phyloP scores from a whole-genome alignment of 257 asterid species.

The Dorcoceras hygrometricum region DNA sequence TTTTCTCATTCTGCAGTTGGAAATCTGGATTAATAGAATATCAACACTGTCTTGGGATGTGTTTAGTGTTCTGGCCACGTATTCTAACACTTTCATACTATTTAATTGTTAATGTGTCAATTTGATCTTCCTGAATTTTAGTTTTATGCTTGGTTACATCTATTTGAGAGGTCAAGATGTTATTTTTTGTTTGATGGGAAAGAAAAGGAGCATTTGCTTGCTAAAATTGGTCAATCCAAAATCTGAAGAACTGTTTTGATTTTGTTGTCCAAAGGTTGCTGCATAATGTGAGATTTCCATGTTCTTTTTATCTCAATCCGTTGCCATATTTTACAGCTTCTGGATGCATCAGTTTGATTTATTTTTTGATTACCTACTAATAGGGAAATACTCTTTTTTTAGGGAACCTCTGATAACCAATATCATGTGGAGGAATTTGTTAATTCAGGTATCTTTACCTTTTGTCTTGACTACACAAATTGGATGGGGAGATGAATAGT shows the following conservation, averaged over 20 bases:
- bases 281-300: constrained; percentile 4
- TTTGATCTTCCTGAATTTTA: neutral
- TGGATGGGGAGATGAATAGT: neutral
- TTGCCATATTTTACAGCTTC: neutral
- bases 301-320: constrained; percentile 1
- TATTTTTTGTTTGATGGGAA: neutral
- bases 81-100: neutral
- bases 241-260: neutral
- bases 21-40: neutral
- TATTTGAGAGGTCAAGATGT: neutral
- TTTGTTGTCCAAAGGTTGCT: neutral
- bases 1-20: neutral
- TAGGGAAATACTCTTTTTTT: constrained; percentile 23
- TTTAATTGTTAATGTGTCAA: neutral
- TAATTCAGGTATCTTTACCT: constrained; percentile 62
- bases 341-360: constrained; percentile 16
- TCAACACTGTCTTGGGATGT: neutral
- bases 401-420: constrained; percentile 98
- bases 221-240: neutral
- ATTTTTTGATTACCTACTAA: constrained; percentile 15
- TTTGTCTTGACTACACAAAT: neutral
- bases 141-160: neutral
- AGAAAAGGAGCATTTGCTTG: neutral
- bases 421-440: constrained; percentile 95
- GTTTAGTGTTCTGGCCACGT: constrained; percentile 5